Evolutionary conservation across 805 yeast genomes (phyloP).

Genomic region (Candida fluviatilis): DNA sequence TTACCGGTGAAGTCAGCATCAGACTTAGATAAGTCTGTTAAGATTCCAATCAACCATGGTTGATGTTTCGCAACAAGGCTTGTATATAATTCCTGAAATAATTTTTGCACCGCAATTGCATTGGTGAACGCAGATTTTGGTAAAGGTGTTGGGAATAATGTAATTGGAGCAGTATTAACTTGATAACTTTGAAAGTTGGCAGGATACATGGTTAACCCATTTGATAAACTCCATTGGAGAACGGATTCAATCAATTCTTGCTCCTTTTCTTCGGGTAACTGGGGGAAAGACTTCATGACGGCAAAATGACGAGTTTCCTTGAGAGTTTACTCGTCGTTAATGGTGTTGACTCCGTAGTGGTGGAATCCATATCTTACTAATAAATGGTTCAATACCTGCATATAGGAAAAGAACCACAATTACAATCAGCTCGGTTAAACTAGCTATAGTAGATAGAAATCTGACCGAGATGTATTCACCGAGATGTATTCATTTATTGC

Average conservation of each 20-base stretch:
- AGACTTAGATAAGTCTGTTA: conserved; percentile 49
- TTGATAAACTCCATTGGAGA: conserved; percentile 71
- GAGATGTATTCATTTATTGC: too few relatives aligned
- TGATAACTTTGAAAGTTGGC: conserved; percentile 43
- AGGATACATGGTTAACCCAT: conserved; percentile 83
- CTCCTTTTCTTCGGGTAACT: conserved; percentile 22
- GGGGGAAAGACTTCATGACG: conserved; percentile 31
- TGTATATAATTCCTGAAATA: conserved; percentile 73
- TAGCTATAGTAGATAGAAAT: not conserved
- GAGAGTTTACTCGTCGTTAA: not conserved
- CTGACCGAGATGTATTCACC: not conserved
- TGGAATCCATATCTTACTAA: not conserved
- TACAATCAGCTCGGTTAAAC: not conserved
- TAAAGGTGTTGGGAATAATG: conserved; percentile 87
- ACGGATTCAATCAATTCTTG: conserved; percentile 40
- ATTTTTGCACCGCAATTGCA: conserved; percentile 62
- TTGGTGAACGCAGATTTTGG: conserved; percentile 62
- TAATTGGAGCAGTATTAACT: conserved; percentile 77
- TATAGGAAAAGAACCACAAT: not conserved
- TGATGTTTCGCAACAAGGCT: conserved; percentile 51
- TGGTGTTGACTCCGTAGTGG: not conserved
- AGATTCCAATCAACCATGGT: conserved; percentile 58
- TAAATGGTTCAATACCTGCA: not conserved
- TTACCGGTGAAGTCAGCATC: conserved; percentile 82
- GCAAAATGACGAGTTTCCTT: not conserved